Conservation (phyloP, 176 grass and related monocot genomes). For the Calamus simplicifolius region DNA sequence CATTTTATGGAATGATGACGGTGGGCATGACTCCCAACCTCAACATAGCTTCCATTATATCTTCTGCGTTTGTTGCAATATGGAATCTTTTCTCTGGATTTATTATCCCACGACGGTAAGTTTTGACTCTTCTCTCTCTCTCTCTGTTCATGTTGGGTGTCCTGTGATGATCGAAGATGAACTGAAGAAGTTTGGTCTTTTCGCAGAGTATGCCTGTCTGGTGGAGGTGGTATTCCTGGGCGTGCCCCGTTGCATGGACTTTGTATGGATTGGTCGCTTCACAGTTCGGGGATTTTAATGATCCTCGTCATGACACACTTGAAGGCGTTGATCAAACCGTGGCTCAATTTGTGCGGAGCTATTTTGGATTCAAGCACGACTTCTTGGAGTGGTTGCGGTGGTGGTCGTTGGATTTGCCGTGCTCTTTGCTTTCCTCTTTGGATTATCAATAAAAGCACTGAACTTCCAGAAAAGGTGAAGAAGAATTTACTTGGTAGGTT, state of each 20-base stretch:
- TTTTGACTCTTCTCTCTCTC: background rate
- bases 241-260: slow-evolving; percentile 60
- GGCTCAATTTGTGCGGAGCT: slow-evolving; percentile 39
- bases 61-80: slow-evolving; percentile 39
- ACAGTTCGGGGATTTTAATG: slow-evolving; percentile 57
- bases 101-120: slow-evolving; percentile 66
- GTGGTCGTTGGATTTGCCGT: slow-evolving; percentile 33
- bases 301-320: too few species aligned
- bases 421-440: slow-evolving; percentile 64
- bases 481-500: background rate
- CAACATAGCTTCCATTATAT: slow-evolving; percentile 48
- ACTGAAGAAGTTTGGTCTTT: background rate
- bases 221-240: slow-evolving; percentile 87
- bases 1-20: slow-evolving; percentile 84
- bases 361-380: slow-evolving; percentile 47
- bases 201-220: slow-evolving; percentile 60
- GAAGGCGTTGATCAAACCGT: background rate
- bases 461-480: slow-evolving; percentile 76
- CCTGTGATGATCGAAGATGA: too few species aligned
- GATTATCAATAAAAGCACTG: slow-evolving; percentile 47
- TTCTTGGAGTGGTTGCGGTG: slow-evolving; percentile 42
- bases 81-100: slow-evolving; percentile 90
- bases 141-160: too few species aligned
- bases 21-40: slow-evolving; percentile 70
- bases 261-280: slow-evolving; percentile 59